These are phyloP conservation scores for Eucalyptus cloeziana DNA, from an alignment of 345 rosid species.

Conservation along the genomic window DNA sequence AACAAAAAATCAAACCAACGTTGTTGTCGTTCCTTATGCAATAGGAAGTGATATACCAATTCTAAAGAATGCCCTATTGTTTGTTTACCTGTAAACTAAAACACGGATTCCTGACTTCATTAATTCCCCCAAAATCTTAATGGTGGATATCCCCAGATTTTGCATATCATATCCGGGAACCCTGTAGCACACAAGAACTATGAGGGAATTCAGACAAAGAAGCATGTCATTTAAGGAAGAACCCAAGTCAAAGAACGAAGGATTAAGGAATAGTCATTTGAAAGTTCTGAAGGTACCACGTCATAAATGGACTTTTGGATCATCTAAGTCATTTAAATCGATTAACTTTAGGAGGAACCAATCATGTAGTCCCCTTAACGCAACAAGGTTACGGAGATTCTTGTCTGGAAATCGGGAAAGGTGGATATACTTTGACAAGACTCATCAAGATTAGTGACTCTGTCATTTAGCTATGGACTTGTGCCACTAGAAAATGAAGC, in stretches of 20 bases:
- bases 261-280: neutral
- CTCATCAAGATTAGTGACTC: neutral
- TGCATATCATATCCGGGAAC: neutral
- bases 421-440: neutral
- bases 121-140: conserved; percentile 15
- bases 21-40: neutral
- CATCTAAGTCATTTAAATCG: neutral
- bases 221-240: neutral
- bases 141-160: conserved; percentile 20
- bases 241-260: neutral
- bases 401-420: neutral
- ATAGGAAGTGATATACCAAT: neutral
- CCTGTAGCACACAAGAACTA: neutral
- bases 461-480: neutral
- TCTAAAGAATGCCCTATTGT: neutral
- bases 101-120: neutral
- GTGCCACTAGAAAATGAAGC: neutral
- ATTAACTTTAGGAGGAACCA: neutral
- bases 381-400: neutral
- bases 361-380: neutral
- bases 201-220: neutral
- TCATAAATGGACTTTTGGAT: neutral
- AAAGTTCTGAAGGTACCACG: neutral
- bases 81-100: neutral
- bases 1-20: neutral